phyloP scores from a whole-genome alignment of 139 green algal species.

The Prasinococcaceae sp. region DNA sequence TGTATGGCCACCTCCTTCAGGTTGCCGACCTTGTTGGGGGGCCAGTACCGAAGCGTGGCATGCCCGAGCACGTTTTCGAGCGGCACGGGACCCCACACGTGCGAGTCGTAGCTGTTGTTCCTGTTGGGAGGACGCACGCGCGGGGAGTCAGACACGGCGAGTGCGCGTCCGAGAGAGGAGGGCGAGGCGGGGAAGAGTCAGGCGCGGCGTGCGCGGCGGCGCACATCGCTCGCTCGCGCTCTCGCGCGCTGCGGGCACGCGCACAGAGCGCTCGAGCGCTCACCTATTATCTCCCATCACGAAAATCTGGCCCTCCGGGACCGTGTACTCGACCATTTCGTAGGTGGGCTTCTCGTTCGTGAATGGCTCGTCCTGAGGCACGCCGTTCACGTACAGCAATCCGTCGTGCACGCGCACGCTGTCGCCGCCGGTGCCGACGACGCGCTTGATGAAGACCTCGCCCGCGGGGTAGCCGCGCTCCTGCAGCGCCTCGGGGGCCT shows the following conservation, averaged over 20 bases:
- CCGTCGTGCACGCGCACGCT: conserved; percentile 70
- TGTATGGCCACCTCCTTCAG: too few species aligned
- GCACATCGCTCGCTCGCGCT: too few species aligned
- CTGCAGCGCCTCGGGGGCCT: conserved; percentile 20
- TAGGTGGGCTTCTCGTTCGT: conserved; percentile 49
- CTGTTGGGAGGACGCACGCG: too few species aligned
- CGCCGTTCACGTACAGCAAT: conserved; percentile 68
- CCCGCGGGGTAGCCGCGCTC: conserved; percentile 18
- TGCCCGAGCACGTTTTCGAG: conserved; percentile 38
- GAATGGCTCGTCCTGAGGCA: conserved; percentile 53
- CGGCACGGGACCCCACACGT: conserved; percentile 89
- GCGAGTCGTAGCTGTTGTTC: conserved; percentile 97
- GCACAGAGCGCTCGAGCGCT: too few species aligned
- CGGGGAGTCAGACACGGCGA: too few species aligned
- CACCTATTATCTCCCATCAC: conserved; percentile 96
- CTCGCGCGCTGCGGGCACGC: too few species aligned
- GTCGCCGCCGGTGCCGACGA: conserved; percentile 78
- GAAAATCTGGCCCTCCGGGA: conserved; percentile 71
- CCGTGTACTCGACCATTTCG: conserved; percentile 26
- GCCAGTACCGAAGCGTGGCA: conserved; percentile 87
- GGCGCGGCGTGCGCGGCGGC: too few species aligned
- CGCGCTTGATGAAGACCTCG: conserved; percentile 92
- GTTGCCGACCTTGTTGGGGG: conserved; percentile 45
- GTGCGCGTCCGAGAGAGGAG: too few species aligned
- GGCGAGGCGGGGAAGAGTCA: too few species aligned